Base-by-base conservation (phyloP, 139 green algal species). In the Closterium sp. region DNA sequence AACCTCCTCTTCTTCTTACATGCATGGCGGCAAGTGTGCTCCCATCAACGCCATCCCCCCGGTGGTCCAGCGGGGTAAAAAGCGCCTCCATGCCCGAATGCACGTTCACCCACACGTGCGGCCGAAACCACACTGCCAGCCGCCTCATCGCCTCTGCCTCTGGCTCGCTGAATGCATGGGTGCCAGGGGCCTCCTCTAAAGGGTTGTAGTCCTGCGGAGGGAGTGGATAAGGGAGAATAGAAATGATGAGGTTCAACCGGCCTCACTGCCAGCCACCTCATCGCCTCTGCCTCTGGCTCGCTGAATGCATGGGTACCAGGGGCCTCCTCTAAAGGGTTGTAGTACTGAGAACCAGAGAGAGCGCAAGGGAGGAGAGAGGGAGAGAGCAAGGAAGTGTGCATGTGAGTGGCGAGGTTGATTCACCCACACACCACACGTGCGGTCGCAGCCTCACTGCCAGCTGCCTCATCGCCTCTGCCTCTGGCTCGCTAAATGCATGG, bases 1-100 rank as follows among this genome's bases (percentile, higher is more conserved):
- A n/a, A 62, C 34, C 34, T 42, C 9, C 34, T 6, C 9, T 6
- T 42, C 4, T 42, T 42, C 62, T 79, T 13, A 27, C 62, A 24
- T 79, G 62, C 62, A 79, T 79, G 62, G 62, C 10, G 21, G 50
- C 50, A 2, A 70, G 50, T 70, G 50, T 70, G 50, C 50, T 24
- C 17, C 50, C 11, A 70, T 70, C 50, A 70, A 70, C 50, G 10
- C 50, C 50, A 70, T 21, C 50, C 50, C 50, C 10, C 50, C 50
- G 4, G 7, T 10, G 7, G 10, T 70, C 50, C 11, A 70, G 50
- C 1, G 50, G 50, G 21, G 50, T 42, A 6, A 42, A 42, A 73
- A 99, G 95, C 5, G 97, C 93, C 91, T 98, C 97, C 97, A 99
- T 99, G 88, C 98, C 98, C 27, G 95, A 97, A 95, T 99, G 98